A percentile compares a stretch with the other conserved stretches of the same genome.
Conservation (phyloP, 2,329 filamentous ascomycete genomes). For the Colletotrichum incanum region DNA sequence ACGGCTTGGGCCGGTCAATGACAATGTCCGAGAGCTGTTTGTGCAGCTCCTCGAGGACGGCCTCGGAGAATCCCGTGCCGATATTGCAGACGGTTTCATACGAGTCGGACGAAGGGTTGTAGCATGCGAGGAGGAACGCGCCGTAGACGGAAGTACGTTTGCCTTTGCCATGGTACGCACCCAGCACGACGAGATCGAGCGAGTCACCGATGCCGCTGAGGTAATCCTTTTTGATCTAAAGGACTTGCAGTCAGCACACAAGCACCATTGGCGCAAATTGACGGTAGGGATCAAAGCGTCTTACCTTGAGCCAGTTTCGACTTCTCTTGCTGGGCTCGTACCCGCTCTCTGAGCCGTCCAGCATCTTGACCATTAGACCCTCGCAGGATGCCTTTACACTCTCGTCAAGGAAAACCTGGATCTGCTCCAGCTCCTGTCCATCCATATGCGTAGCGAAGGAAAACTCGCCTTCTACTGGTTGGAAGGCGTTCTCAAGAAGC, state of each 20-base stretch:
- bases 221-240: conserved; percentile 96
- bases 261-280: neutral
- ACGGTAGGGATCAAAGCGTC: conserved; percentile 35
- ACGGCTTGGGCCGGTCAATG: conserved; percentile 94
- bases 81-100: conserved; percentile 99
- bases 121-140: conserved; percentile 94
- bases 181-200: conserved; percentile 94
- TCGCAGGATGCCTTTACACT: conserved; percentile 97
- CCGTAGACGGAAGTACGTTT: conserved; percentile 97
- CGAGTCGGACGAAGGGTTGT: conserved; percentile 83
- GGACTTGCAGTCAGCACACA: conserved; percentile 27
- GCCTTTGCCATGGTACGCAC: conserved; percentile 93
- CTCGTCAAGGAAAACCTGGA: conserved; percentile 92
- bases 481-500: conserved; percentile 81
- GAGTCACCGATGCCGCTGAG: conserved; percentile 94
- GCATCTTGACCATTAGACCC: conserved; percentile 99
- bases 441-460: conserved; percentile 90
- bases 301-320: conserved; percentile 97
- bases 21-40: conserved; percentile 80
- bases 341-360: conserved; percentile 91
- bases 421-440: conserved; percentile 91
- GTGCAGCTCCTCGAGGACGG: conserved; percentile 91
- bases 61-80: conserved; percentile 96
- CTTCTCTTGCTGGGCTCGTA: conserved; percentile 97
- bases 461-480: conserved; percentile 89